These are phyloP conservation scores for Penicillium tannophilum DNA, from an alignment of 495 filamentous ascomycete species.

Conservation along the genomic window DNA sequence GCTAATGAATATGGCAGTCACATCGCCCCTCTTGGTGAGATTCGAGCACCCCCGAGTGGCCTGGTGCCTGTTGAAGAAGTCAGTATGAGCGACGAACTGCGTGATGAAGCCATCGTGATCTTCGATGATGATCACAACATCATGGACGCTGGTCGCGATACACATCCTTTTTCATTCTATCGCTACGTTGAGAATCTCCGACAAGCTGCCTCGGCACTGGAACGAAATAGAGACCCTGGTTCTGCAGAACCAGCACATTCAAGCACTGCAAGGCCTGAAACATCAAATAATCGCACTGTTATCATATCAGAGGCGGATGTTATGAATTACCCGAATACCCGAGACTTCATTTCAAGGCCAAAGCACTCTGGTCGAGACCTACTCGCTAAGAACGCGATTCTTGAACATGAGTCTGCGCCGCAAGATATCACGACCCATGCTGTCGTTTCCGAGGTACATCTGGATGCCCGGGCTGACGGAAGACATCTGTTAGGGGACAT, in stretches of 20 bases:
- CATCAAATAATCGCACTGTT: slow-evolving; percentile 1
- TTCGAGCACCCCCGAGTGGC: slow-evolving; percentile 42
- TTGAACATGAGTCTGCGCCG: slow-evolving; percentile 11
- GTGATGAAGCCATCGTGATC: slow-evolving; percentile 36
- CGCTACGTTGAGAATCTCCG: slow-evolving; percentile 36
- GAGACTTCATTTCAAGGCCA: slow-evolving; percentile 38
- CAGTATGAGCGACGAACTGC: slow-evolving; percentile 36
- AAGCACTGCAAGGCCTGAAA: slow-evolving; percentile 16
- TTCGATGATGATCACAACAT: slow-evolving; percentile 40
- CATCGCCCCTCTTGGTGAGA: slow-evolving; percentile 62
- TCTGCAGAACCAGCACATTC: slow-evolving; percentile 15
- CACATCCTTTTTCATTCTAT: slow-evolving; percentile 35
- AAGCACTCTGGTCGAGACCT: slow-evolving; percentile 35
- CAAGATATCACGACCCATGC: slow-evolving; percentile 38
- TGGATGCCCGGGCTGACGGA: slow-evolving; percentile 40
- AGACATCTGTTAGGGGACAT: slow-evolving; percentile 1
- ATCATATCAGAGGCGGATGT: slow-evolving; percentile 5
- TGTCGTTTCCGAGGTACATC: slow-evolving; percentile 43
- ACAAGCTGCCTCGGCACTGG: slow-evolving; percentile 23
- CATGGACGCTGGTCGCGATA: slow-evolving; percentile 28
- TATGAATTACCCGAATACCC: slow-evolving; percentile 19
- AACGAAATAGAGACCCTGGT: slow-evolving; percentile 9
- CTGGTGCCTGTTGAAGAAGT: slow-evolving; percentile 47
- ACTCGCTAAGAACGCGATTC: slow-evolving; percentile 22
- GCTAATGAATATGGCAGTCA: slow-evolving; percentile 67